A percentile compares a stretch with the other conserved stretches of the same genome.
Conservation (phyloP, 345 rosid genomes). For the Firmiana major region DNA sequence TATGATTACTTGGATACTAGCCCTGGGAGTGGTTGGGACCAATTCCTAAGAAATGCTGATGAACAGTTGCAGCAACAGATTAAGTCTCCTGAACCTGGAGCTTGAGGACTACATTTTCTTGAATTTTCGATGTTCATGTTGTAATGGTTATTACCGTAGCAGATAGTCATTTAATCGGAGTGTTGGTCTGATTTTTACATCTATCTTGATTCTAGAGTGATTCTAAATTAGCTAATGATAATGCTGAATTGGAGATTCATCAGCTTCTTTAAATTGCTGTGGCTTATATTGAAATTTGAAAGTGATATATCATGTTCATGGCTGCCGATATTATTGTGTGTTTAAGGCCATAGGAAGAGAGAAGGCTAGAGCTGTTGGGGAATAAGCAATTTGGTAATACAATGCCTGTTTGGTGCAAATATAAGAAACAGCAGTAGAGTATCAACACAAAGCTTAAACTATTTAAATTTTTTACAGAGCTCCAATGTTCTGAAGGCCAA, state of each 20-base stretch:
- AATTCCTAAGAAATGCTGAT: conserved; percentile 55
- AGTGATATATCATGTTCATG: not conserved
- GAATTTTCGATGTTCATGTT: not conserved
- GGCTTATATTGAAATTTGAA: not conserved
- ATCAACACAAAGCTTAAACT: not conserved
- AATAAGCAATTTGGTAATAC: not conserved
- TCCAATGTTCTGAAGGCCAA: conserved; percentile 87
- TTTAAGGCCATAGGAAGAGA: not conserved
- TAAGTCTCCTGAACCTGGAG: conserved; percentile 18
- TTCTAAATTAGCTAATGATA: too few relatives aligned
- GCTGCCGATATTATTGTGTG: not conserved
- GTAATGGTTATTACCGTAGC: too few relatives aligned
- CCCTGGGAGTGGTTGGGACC: conserved; percentile 80
- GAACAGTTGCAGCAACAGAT: conserved; percentile 38
- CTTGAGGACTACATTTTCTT: not conserved
- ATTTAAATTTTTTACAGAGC: conserved; percentile 40
- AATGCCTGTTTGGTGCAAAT: not conserved
- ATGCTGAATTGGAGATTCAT: not conserved
- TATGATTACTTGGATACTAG: conserved; percentile 63
- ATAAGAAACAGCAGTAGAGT: not conserved
- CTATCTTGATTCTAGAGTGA: too few relatives aligned
- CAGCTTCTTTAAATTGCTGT: too few relatives aligned
- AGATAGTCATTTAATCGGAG: too few relatives aligned
- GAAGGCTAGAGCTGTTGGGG: not conserved
- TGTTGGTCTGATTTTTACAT: too few relatives aligned